Evolutionary conservation across 106 monocot species (phyloP), one percentile per base, ranked within the genome.

Genomic region (Apostasia ramifera): DNA sequence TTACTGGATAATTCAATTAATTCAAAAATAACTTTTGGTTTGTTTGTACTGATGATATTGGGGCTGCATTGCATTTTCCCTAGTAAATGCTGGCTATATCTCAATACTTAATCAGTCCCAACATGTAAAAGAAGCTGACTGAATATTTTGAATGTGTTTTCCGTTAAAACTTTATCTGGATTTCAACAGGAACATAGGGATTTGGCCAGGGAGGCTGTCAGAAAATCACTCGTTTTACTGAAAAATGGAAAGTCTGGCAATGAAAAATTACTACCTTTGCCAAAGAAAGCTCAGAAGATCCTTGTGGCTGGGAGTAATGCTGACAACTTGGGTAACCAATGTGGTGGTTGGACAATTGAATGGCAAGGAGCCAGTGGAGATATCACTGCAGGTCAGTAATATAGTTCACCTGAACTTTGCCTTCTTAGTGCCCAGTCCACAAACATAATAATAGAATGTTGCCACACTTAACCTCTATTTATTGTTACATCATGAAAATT

Each of bases 201-300:
- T 1, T 63, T 93, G 80, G 90, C 90, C 12, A 87, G 90, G 69
- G 87, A 94, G 81, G 94, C 94, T 13, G 94, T 94, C 15, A 78
- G 94, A 68, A 90, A 88, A 81, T 94, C 94, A 2, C 79, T 94
- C 12, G 94, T 94, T 52, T 74, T 94, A 11, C 55, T 94, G 72
- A 94, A 94, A 71, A 89, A 89, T 63, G 81, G 84, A 44, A 76
- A 88, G 53, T 68, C 81, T 40, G 4, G 42, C 1, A 48, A 65
- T 1, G 44, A 69, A 40, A 65, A 71, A 67, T 47, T 85, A 52
- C 68, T 89, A 5, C 88, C 88, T 1, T 68, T 89, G 0, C 59
- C 84, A 1, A 89, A 85, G 72, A 80, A 77, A 49, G 69, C 71
- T 10, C 46, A 52, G 3, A 84, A 74, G 66, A 85, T 89, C 62